phyloP scores from a whole-genome alignment of 805 yeast genomes.

The Metschnikowia santaceciliae region DNA sequence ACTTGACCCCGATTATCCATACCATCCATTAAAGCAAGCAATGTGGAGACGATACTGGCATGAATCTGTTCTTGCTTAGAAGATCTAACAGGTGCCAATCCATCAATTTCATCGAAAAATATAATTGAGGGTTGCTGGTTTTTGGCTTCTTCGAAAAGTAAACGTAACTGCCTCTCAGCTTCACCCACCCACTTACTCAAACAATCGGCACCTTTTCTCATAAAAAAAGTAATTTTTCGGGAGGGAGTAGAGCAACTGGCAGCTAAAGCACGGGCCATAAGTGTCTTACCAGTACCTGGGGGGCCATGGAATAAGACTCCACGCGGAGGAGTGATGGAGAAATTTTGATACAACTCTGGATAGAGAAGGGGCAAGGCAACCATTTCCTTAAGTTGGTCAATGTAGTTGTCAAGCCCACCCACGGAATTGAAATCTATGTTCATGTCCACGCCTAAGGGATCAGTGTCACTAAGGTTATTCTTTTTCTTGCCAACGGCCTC shows the following conservation, averaged over 20 bases:
- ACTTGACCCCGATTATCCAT: conserved; percentile 99
- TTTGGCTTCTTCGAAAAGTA: conserved; percentile 92
- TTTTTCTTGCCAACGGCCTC: conserved; percentile 39
- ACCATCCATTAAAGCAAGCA: conserved; percentile 96
- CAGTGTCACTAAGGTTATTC: conserved; percentile 76
- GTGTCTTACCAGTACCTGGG: conserved; percentile 97
- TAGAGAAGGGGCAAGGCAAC: conserved; percentile 87
- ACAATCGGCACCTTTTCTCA: conserved; percentile 98
- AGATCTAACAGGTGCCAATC: conserved; percentile 95
- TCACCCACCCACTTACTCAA: conserved; percentile 99
- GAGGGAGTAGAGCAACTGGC: conserved; percentile 87
- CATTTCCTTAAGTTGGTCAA: conserved; percentile 94
- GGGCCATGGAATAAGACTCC: conserved; percentile 98
- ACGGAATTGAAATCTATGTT: conserved; percentile 78
- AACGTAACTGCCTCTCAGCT: conserved; percentile 89
- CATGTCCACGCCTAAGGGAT: conserved; percentile 89
- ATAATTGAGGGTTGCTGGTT: conserved; percentile 94
- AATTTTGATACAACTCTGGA: conserved; percentile 88
- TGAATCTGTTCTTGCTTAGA: conserved; percentile 98
- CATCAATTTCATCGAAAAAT: conserved; percentile 97
- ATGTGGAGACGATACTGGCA: conserved; percentile 92
- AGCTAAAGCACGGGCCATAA: conserved; percentile 96
- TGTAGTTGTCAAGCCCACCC: conserved; percentile 90
- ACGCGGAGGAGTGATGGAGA: conserved; percentile 91
- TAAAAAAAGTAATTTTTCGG: conserved; percentile 87